phyloP scores from a whole-genome alignment of 2,329 filamentous ascomycete genomes.

The Chaetomium sp. region DNA sequence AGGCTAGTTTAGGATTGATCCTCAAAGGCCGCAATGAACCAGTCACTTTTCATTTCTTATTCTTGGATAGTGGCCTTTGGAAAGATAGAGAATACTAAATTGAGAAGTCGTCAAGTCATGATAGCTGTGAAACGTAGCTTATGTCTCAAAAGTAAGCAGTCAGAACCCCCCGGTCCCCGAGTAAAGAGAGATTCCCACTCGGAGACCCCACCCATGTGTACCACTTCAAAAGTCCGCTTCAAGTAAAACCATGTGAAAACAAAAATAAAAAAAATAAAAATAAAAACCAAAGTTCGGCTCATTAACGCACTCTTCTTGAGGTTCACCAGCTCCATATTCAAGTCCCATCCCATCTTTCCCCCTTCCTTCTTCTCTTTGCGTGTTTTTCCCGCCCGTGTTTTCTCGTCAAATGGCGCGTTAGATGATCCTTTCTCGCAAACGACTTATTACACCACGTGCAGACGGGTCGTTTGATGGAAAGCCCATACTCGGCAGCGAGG shows the following conservation, averaged over 20 bases:
- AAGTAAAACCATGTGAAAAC: not conserved
- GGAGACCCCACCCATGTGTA: not conserved
- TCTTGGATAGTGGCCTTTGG: not conserved
- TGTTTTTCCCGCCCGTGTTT: constrained; percentile 6
- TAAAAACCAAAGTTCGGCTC: not conserved
- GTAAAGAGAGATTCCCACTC: not conserved
- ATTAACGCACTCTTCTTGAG: not conserved
- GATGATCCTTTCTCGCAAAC: constrained; percentile 10
- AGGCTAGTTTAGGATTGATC: not conserved
- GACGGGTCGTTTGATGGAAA: not conserved
- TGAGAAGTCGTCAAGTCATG: constrained; percentile 6
- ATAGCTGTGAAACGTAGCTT: not conserved
- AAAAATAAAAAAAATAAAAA: too few relatives aligned
- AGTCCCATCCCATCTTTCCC: not conserved
- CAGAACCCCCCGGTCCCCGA: not conserved
- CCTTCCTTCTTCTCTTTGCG: not conserved
- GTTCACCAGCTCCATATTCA: not conserved
- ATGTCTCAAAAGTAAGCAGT: constrained; percentile 3
- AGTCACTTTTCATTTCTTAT: not conserved
- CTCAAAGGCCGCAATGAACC: not conserved
- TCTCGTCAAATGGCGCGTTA: not conserved
- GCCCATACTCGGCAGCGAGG: not conserved
- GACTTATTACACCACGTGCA: constrained; percentile 1
- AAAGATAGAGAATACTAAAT: not conserved
- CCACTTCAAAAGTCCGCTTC: not conserved